Conservation (phyloP, 2,329 filamentous ascomycete species). For the Microsporum audouinii region DNA sequence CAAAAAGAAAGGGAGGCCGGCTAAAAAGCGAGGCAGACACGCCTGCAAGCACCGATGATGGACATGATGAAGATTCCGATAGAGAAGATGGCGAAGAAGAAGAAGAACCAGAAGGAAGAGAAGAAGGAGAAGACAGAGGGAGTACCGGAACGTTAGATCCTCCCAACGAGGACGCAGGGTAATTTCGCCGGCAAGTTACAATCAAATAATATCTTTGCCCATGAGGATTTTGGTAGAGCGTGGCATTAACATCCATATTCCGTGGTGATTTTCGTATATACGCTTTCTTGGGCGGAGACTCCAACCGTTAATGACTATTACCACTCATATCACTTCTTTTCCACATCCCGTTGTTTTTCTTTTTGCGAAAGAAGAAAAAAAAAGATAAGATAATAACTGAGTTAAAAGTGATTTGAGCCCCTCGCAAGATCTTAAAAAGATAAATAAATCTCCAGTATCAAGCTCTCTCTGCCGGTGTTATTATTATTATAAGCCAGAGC, state of each 20-base stretch:
- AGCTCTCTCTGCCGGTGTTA: no score
- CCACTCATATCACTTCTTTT: not conserved
- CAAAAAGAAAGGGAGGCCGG: conserved; percentile 57
- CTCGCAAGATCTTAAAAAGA: no score
- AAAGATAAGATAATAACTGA: no score
- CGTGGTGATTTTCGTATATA: not conserved
- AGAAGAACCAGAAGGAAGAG: not conserved
- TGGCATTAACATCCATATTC: not conserved
- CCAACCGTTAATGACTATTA: not conserved
- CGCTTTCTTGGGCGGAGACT: not conserved
- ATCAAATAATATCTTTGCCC: not conserved
- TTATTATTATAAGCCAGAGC: not conserved
- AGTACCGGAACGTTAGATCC: not conserved
- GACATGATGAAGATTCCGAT: not conserved
- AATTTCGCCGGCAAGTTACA: not conserved
- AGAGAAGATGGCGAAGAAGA: not conserved
- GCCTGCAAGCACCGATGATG: conserved; percentile 2
- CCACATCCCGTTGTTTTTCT: not conserved
- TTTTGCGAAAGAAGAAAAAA: not conserved
- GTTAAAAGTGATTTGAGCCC: no score
- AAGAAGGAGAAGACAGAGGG: not conserved
- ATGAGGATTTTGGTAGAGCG: not conserved
- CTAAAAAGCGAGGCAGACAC: conserved; percentile 8
- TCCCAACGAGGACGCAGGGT: not conserved
- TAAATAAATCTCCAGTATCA: no score